Percentiles rank a stretch among this genome's conserved stretches.
Evolutionary conservation across 176 grass and related monocot species (phyloP).

Genomic region (Bromus sterilis): DNA sequence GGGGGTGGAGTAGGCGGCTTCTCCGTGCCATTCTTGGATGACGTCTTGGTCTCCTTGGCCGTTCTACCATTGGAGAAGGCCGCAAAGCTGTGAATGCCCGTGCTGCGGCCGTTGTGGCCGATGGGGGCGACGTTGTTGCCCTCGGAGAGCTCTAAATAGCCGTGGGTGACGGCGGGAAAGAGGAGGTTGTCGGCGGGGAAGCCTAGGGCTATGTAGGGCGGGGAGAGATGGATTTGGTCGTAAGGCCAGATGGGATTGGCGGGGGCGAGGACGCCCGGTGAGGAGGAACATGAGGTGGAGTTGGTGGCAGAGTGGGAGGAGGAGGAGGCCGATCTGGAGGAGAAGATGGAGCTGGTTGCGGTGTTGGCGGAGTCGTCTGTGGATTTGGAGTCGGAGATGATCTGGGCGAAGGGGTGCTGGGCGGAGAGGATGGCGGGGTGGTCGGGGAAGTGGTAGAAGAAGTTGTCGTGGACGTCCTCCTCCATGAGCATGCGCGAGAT

Average conservation of each 20-base stretch:
- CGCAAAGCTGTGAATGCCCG: background rate
- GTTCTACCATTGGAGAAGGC: background rate
- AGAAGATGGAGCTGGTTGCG: background rate
- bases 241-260: constrained; percentile 17
- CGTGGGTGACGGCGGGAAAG: background rate
- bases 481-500: constrained; percentile 74
- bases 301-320: background rate
- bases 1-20: background rate
- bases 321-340: background rate
- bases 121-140: background rate
- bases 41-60: background rate
- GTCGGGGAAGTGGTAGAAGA: constrained; percentile 49
- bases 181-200: background rate
- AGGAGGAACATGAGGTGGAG: background rate
- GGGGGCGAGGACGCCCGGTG: background rate
- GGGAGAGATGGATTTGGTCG: constrained; percentile 26
- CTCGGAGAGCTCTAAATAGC: background rate
- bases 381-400: constrained; percentile 31
- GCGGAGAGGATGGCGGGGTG: constrained; percentile 38
- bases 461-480: constrained; percentile 61
- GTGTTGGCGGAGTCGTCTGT: background rate
- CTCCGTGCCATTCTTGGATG: background rate
- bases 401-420: constrained; percentile 35
- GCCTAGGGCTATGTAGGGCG: background rate
- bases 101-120: background rate